Conservation (phyloP, 2,329 filamentous ascomycete genomes). For the Chaetomium sp. region DNA sequence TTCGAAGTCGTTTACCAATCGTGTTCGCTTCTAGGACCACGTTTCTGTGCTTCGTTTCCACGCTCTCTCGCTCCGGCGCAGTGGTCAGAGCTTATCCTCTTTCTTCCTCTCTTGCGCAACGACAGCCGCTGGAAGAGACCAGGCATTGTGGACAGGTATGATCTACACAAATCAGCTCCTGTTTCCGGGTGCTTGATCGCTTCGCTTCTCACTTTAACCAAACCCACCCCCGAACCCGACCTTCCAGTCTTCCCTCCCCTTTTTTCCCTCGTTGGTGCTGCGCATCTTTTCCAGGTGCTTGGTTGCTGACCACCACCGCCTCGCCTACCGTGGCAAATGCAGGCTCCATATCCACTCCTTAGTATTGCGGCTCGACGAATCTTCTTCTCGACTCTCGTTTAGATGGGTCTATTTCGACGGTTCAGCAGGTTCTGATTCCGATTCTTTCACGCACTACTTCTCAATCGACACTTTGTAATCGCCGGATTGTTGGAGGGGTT, state of each 20-base stretch:
- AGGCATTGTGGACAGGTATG: slow-evolving; percentile 45
- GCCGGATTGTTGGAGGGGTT: slow-evolving; percentile 16
- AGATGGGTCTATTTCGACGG: slow-evolving; percentile 40
- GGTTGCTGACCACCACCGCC: slow-evolving; percentile 42
- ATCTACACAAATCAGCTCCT: slow-evolving; percentile 47
- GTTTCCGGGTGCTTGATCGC: slow-evolving; percentile 42
- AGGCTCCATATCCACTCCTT: slow-evolving; percentile 43
- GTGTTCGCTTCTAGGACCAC: slow-evolving; percentile 18
- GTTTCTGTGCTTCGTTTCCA: slow-evolving; percentile 20
- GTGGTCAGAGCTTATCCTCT: slow-evolving; percentile 18
- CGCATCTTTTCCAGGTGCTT: slow-evolving; percentile 39
- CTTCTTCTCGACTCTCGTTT: slow-evolving; percentile 36
- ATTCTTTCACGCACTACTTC: slow-evolving; percentile 29
- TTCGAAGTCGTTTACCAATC: slow-evolving; percentile 29
- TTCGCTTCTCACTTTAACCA: slow-evolving; percentile 43
- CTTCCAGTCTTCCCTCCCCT: slow-evolving; percentile 31
- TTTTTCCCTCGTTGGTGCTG: slow-evolving; percentile 31
- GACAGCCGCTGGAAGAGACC: not conserved
- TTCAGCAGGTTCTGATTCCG: slow-evolving; percentile 61
- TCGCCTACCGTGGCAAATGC: slow-evolving; percentile 36
- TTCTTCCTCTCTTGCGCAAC: slow-evolving; percentile 6
- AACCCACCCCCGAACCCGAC: slow-evolving; percentile 35
- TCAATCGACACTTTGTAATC: slow-evolving; percentile 20
- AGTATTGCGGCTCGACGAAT: slow-evolving; percentile 27
- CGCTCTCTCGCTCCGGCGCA: slow-evolving; percentile 7